phyloP scores from a whole-genome alignment of 2,329 filamentous ascomycete species.

The Xylariaceae sp. region DNA sequence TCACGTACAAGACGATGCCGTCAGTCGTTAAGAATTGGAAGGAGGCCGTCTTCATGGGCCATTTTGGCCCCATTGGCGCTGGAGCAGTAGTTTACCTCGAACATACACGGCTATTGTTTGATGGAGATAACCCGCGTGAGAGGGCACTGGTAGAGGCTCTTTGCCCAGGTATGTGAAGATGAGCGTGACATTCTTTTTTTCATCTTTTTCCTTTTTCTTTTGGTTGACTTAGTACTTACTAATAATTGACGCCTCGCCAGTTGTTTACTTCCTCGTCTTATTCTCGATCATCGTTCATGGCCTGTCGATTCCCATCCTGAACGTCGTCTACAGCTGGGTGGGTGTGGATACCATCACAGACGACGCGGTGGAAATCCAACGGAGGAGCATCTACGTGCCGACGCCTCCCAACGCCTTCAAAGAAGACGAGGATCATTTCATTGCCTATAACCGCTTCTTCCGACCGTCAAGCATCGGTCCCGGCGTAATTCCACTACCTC shows the following conservation, averaged over 20 bases:
- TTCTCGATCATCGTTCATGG: slow-evolving; percentile 43
- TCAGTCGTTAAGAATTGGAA: slow-evolving; percentile 46
- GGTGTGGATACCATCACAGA: slow-evolving; percentile 40
- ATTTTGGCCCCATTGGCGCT: slow-evolving; percentile 73
- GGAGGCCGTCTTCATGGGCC: slow-evolving; percentile 57
- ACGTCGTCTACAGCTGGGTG: slow-evolving; percentile 35
- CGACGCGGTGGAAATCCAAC: slow-evolving; percentile 36
- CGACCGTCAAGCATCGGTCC: slow-evolving; percentile 31
- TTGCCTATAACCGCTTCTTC: slow-evolving; percentile 46
- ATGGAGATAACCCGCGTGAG: slow-evolving; percentile 18
- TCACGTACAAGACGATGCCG: slow-evolving; percentile 52
- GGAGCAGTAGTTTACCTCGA: slow-evolving; percentile 70
- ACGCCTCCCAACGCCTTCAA: slow-evolving; percentile 38
- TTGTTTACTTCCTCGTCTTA: slow-evolving; percentile 39
- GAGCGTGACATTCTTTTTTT: neutral
- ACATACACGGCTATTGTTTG: slow-evolving; percentile 39
- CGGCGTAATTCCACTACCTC: slow-evolving; percentile 13
- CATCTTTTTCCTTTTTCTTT: too few relatives aligned
- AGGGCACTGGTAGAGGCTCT: slow-evolving; percentile 35
- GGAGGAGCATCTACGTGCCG: slow-evolving; percentile 34
- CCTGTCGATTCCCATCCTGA: slow-evolving; percentile 42
- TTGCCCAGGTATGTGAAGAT: slow-evolving; percentile 26
- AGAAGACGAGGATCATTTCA: slow-evolving; percentile 35
- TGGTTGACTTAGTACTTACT: neutral
- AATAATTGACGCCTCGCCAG: slow-evolving; percentile 7